These are phyloP conservation scores for Achlya hypogyna DNA, from an alignment of 352 stramenopile genomes.

Conservation along the genomic window DNA sequence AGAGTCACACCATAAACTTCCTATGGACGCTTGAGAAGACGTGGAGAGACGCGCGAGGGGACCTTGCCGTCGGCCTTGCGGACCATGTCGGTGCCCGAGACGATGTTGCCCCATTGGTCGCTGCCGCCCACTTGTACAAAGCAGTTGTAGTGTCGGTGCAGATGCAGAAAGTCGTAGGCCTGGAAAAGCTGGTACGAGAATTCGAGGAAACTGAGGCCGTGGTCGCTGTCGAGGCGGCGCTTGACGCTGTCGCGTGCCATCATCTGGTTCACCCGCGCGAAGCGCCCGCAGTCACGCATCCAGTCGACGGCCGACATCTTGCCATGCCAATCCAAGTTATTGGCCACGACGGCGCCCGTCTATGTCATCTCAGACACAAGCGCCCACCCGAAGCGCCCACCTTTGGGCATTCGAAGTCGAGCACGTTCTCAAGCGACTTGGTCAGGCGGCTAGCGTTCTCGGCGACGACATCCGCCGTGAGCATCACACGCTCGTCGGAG, in stretches of 20 bases:
- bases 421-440: constrained; percentile 88
- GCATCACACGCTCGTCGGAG: constrained; percentile 92
- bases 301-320: constrained; percentile 94
- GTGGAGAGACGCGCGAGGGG: background rate
- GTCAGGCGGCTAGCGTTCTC: constrained; percentile 87
- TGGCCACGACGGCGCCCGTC: constrained; percentile 92
- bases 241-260: constrained; percentile 96
- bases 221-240: constrained; percentile 90
- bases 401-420: constrained; percentile 85
- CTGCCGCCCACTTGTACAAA: constrained; percentile 95
- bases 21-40: constrained; percentile 22
- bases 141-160: constrained; percentile 87
- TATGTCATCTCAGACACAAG: constrained; percentile 22
- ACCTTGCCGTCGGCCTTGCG: constrained; percentile 77
- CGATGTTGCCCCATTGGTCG: constrained; percentile 99
- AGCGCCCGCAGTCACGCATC: constrained; percentile 93
- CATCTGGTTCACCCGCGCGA: constrained; percentile 96
- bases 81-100: constrained; percentile 94
- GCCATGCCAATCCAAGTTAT: constrained; percentile 98
- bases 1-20: constrained; percentile 93
- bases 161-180: constrained; percentile 98
- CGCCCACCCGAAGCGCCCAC: background rate
- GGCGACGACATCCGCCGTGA: constrained; percentile 90
- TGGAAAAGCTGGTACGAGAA: constrained; percentile 99
- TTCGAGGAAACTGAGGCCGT: constrained; percentile 97